These are phyloP conservation scores for Nepenthes gracilis DNA, from an alignment of 148 eudicot species.

Conservation along the genomic window DNA sequence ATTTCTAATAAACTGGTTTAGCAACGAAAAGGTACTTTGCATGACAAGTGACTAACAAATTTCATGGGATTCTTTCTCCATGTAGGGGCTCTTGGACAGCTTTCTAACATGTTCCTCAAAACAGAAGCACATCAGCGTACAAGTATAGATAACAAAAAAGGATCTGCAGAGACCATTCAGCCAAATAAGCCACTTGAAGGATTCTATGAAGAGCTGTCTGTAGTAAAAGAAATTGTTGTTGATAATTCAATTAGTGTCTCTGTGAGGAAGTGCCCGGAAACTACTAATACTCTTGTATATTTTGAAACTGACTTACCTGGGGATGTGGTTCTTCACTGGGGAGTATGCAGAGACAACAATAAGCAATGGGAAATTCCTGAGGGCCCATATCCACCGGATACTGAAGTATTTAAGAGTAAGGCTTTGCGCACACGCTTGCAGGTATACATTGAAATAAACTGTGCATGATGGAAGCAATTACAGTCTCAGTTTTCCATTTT, in stretches of 20 bases:
- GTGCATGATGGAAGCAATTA: background rate
- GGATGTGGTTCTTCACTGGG: slow-evolving; percentile 85
- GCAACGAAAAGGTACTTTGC: too few relatives aligned
- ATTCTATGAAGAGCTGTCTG: slow-evolving; percentile 55
- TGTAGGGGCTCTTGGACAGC: slow-evolving; percentile 49
- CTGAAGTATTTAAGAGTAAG: slow-evolving; percentile 63
- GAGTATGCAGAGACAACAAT: slow-evolving; percentile 45
- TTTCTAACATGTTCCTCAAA: slow-evolving; percentile 40
- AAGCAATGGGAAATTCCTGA: slow-evolving; percentile 72
- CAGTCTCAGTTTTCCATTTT: background rate
- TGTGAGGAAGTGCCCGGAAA: slow-evolving; percentile 45
- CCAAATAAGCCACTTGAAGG: slow-evolving; percentile 40
- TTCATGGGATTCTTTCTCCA: background rate
- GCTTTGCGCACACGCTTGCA: slow-evolving; percentile 74
- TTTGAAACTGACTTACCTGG: slow-evolving; percentile 82
- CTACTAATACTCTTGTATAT: slow-evolving; percentile 38
- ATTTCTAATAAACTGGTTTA: too few relatives aligned
- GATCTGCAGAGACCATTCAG: slow-evolving; percentile 16
- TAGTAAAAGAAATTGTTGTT: slow-evolving; percentile 43
- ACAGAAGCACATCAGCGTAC: slow-evolving; percentile 24
- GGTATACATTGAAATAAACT: slow-evolving; percentile 28
- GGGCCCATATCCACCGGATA: slow-evolving; percentile 65
- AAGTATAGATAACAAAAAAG: slow-evolving; percentile 24
- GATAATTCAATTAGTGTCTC: slow-evolving; percentile 44
- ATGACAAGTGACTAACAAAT: too few relatives aligned